A percentile compares a stretch with the other conserved stretches of the same genome.
Evolutionary conservation across 1,284 basidiomycete genomes (phyloP).

Genomic region (Rhodotorula sp.): DNA sequence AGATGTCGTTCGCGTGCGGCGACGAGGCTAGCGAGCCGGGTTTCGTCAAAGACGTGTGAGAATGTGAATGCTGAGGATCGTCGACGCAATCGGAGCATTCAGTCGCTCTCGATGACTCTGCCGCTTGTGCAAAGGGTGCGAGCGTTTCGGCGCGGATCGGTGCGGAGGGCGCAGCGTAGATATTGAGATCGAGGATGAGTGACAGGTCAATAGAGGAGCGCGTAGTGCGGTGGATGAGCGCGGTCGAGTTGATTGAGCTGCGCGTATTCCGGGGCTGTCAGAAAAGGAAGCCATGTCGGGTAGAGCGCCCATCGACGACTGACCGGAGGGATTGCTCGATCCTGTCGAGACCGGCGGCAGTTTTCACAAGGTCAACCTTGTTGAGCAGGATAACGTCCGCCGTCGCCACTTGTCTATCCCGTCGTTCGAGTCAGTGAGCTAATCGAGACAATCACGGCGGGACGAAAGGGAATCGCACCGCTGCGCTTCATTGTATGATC

Average conservation of each 20-base stretch:
- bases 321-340: slow-evolving; percentile 60
- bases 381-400: slow-evolving; percentile 87
- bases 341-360: slow-evolving; percentile 47
- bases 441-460: not conserved
- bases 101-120: not conserved
- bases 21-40: slow-evolving; percentile 4
- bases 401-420: slow-evolving; percentile 79
- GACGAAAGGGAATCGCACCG: slow-evolving; percentile 56
- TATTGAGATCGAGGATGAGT: slow-evolving; percentile 72
- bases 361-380: slow-evolving; percentile 70
- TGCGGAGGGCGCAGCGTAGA: slow-evolving; percentile 59
- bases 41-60: slow-evolving; percentile 37
- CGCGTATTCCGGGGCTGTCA: not conserved
- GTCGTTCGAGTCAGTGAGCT: not conserved
- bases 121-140: slow-evolving; percentile 14
- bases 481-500: slow-evolving; percentile 64
- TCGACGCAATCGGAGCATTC: slow-evolving; percentile 39
- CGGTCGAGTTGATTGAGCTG: slow-evolving; percentile 70
- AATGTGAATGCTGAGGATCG: slow-evolving; percentile 51
- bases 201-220: slow-evolving; percentile 65
- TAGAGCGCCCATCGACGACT: slow-evolving; percentile 6
- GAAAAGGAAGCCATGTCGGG: not conserved
- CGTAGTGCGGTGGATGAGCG: slow-evolving; percentile 67
- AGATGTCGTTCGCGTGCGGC: slow-evolving; percentile 53
- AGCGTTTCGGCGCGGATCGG: slow-evolving; percentile 26